Base-by-base conservation (phyloP, 179 eudicot species). In the Sideroxylon spinosum region DNA sequence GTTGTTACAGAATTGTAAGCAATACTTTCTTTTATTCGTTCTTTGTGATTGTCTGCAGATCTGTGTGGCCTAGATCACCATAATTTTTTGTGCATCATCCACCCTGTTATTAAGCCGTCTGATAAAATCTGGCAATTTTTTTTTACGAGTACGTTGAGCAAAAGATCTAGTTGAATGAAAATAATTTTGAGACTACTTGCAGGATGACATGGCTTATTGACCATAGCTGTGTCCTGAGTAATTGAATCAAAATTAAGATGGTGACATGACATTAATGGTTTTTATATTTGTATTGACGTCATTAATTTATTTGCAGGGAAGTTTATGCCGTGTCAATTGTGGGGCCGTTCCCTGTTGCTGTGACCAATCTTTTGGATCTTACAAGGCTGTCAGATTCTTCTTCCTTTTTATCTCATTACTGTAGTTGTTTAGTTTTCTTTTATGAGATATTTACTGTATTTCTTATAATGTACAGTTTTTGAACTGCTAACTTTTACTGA, bases 311-410 rank as follows among this genome's bases (percentile, higher is more conserved):
- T 82, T 87, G 80, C 85, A 94, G 97, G 87, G 98, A 92, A 89
- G 98, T 93, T 50, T 95, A 93, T 88, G 99, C 98, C 44, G 99
- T 95, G 69, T 95, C 99, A 69, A 92, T 95, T 78, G 98, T 95
- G 62, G 99, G 99, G 68, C 95, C 99, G 71, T 95, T 95, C 70
- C 99, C 99, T 37, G 92, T 90, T 85, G 98, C 99, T n/a, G 98
- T 95, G 56, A 95, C 99, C 79, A 95, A 90, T 86, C 89, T 95
- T 17, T 81, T 95, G 90, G 99, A 95, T 85, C 98, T 95, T 76
- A 91, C 92, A n/a, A 89, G 94, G 88, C 98, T 95, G 99, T 95
- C 85, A 86, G 96, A 79, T 69, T 63, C 71, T 79, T 66, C 52
- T 48, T 2, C 48, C 56, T 49, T 46, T 74, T 10, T 66, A 26